Evolutionary conservation across 495 filamentous ascomycete species (phyloP).

Genomic region (Massariosphaeria phaeospora): DNA sequence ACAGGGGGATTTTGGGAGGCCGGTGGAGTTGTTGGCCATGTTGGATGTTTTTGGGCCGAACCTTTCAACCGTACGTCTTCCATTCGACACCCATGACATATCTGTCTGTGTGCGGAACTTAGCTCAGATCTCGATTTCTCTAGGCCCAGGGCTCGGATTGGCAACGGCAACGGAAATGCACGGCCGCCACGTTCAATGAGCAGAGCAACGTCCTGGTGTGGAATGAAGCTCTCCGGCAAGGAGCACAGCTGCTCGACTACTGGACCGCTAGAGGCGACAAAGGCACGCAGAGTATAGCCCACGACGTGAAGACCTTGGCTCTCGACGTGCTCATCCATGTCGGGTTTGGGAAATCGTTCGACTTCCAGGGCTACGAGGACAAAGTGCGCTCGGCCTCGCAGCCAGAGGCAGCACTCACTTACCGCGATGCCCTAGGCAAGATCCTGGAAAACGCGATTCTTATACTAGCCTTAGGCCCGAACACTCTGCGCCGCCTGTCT

Average conservation of each 20-base stretch:
- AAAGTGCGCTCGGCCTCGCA: conserved; percentile 12
- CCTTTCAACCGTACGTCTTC: conserved; percentile 34
- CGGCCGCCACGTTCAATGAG: conserved; percentile 45
- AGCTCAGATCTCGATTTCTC: not conserved
- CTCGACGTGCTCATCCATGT: conserved; percentile 40
- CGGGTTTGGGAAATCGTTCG: conserved; percentile 39
- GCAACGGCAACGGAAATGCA: conserved; percentile 43
- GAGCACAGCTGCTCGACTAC: conserved; percentile 39
- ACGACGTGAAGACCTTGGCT: conserved; percentile 38
- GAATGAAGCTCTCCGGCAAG: conserved; percentile 42
- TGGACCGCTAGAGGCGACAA: conserved; percentile 33
- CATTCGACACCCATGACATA: not conserved
- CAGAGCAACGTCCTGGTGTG: conserved; percentile 43
- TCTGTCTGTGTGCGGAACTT: not conserved
- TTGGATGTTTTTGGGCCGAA: conserved; percentile 42
- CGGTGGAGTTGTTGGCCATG: conserved; percentile 29
- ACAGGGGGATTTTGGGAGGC: conserved; percentile 15
- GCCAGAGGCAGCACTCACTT: conserved; percentile 25
- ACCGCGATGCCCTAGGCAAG: conserved; percentile 3
- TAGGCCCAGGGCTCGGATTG: conserved; percentile 38
- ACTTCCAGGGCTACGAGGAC: conserved; percentile 29
- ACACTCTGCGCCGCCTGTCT: conserved; percentile 9
- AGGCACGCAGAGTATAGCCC: conserved; percentile 15
- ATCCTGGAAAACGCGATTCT: conserved; percentile 10
- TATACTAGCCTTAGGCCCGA: conserved; percentile 4